Evolutionary conservation across 345 rosid species (phyloP), one percentile per base, ranked within the genome.

Genomic region (Viola odorata): DNA sequence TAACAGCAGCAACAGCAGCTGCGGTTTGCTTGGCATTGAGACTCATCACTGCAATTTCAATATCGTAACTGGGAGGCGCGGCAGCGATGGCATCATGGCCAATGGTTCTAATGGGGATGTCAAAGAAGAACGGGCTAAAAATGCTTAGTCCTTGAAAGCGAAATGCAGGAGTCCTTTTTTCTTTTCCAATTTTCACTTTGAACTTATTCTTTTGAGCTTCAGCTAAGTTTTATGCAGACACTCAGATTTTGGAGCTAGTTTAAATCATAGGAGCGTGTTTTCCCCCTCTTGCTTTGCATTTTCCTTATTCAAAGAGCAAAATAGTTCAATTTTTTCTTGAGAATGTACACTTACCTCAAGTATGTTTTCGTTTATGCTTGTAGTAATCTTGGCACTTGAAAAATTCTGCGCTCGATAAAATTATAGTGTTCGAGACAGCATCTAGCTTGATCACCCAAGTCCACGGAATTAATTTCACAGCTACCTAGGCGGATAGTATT

Each of bases 1-100:
- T 23, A 23, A 23, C 32, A 23, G 32, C 32, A 23, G 32, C 32
- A 70, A 63, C 44, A 69, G 56, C 41, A 56, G 57, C 57, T 57
- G 63, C 58, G 71, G 60, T 37, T 60, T 69, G 16, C 64, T 69
- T 44, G 70, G 63, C 68, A 51, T 39, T 55, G 71, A 63, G 37
- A 51, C 41, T 37, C 55, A 54, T 10, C 63, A 40, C 16, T 9
- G 54, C 4, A 62, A 68, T 39, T 51, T 44, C 23, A 58, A 60
- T 50, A 55, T 52, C 15, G 36, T 40, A 37, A 7, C 44, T 0
- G 69, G 67, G 15, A 73, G 65, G 57, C 67, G 45, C 45, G 41
- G 60, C 51, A 23, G 59, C 32, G 53, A 60, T 44, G 58, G 67
- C 44, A 40, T 44, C 5, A 12, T 14, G 10, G 54, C 6, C 59